Evolutionary conservation across 2,329 filamentous ascomycete species (phyloP), one percentile per base, ranked within the genome.

Genomic region (Colletotrichum sp.): DNA sequence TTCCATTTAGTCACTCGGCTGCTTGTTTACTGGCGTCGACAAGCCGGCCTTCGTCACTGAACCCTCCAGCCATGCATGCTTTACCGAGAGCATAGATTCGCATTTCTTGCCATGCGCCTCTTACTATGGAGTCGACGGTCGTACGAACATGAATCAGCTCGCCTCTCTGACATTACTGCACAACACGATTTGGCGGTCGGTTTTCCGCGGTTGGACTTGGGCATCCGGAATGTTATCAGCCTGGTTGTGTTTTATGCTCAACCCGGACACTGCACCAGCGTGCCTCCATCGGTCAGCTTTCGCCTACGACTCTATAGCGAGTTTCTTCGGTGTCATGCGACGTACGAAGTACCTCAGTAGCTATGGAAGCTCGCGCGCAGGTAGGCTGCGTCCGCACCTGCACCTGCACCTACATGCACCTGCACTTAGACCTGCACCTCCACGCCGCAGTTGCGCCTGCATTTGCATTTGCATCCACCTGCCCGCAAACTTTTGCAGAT

Each of bases 1-100:
- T 65, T 68, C 73, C 70, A 76, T 76, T 76, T 72, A 34, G 63
- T 63, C 63, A 72, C 26, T 34, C n/a, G 36, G 62, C 30, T 59
- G 49, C 52, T 70, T 70, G 16, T 69, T 63, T 59, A 12, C 32
- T 69, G 52, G 52, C 66, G 18, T 30, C 6, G 10, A 49, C 44
- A 7, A 52, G n/a, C 44, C 6, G 44, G 24, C 64, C 36, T 30
- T 34, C 64, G 18, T 44, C 64, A 21, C 64, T 39, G 52, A 52
- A 34, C 34, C 18, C 16, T 24, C 64, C 26, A 52, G 64, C 24
- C 55, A 7, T 30, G 15, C 21, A 8, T 30, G 18, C 55, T n/a
- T 59, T 30, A 59, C 12, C 26, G 12, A 52, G n/a, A 21, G n/a
- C 6, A 21, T 52, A 52, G 44, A 10, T 21, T 49, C 10, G 44